phyloP scores from a whole-genome alignment of 2,329 filamentous ascomycete genomes.

The Fusarium albosuccineum region DNA sequence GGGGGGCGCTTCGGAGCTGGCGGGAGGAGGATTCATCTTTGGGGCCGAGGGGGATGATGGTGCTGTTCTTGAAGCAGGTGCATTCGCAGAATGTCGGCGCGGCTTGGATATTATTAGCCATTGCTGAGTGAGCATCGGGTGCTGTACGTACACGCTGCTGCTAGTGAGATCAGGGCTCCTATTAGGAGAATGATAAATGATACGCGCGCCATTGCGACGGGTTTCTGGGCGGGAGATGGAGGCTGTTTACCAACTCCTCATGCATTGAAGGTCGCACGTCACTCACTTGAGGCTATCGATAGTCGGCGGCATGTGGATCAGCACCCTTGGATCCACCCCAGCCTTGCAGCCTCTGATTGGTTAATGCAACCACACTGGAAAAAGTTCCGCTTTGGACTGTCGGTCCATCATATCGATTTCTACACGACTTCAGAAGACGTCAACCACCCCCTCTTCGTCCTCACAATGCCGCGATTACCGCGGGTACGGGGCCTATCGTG shows the following conservation, averaged over 20 bases:
- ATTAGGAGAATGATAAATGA: constrained; percentile 54
- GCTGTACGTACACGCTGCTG: constrained; percentile 58
- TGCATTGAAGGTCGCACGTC: constrained; percentile 31
- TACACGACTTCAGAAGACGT: constrained; percentile 19
- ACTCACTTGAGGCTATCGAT: constrained; percentile 40
- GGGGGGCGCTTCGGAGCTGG: constrained; percentile 40
- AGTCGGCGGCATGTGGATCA: constrained; percentile 29
- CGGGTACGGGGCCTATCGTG: constrained; percentile 52
- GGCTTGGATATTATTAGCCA: constrained; percentile 57
- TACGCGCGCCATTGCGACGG: constrained; percentile 56
- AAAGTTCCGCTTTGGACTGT: constrained; percentile 45
- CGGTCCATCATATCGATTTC: constrained; percentile 30
- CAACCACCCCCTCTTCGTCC: constrained; percentile 9
- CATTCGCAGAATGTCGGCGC: constrained; percentile 77
- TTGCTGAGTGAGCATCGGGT: background rate
- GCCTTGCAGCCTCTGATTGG: constrained; percentile 47
- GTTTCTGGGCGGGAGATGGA: constrained; percentile 7
- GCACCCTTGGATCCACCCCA: constrained; percentile 21
- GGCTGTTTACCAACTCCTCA: constrained; percentile 13
- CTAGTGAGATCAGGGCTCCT: constrained; percentile 51
- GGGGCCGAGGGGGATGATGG: constrained; percentile 72
- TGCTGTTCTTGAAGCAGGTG: constrained; percentile 78
- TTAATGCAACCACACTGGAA: constrained; percentile 36
- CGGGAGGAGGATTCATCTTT: constrained; percentile 47
- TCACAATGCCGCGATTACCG: constrained; percentile 59